phyloP scores from a whole-genome alignment of 768 basidiomycete genomes.

The Rhodotorula paludigena region DNA sequence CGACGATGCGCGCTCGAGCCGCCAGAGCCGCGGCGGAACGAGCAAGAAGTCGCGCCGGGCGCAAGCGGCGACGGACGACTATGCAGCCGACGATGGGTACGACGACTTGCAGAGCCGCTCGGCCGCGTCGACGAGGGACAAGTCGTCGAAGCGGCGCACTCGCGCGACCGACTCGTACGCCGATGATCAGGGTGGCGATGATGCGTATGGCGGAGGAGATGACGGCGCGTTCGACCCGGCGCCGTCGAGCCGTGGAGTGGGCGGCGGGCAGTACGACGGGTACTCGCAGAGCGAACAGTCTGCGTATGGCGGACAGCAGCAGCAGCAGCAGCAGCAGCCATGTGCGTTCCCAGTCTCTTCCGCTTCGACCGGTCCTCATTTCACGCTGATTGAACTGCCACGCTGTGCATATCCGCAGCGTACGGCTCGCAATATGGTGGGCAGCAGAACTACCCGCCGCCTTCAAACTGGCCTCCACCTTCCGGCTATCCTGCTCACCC shows the following conservation, averaged over 20 bases:
- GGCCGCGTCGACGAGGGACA: too few species aligned
- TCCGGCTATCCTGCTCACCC: neutral
- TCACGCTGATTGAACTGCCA: neutral
- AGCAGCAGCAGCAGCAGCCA: neutral
- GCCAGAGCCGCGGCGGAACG: neutral
- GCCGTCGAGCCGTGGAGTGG: neutral
- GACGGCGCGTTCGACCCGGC: neutral
- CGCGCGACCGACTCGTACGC: neutral
- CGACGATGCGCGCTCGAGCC: neutral
- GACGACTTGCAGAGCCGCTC: too few species aligned
- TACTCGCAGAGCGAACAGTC: neutral
- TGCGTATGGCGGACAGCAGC: neutral
- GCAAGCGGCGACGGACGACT: neutral
- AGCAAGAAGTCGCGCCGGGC: neutral
- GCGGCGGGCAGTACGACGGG: neutral
- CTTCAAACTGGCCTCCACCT: too few species aligned
- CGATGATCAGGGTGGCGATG: neutral
- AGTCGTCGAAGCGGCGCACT: neutral
- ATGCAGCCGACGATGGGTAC: neutral
- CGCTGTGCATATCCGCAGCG: neutral
- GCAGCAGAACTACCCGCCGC: neutral
- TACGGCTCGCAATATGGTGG: neutral
- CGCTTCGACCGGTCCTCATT: neutral
- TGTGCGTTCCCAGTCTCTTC: neutral
- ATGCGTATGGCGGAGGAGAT: neutral